Conservation (phyloP, 225 moss, liverwort and hornwort species). For the Pseudisothecium myosuroides region DNA sequence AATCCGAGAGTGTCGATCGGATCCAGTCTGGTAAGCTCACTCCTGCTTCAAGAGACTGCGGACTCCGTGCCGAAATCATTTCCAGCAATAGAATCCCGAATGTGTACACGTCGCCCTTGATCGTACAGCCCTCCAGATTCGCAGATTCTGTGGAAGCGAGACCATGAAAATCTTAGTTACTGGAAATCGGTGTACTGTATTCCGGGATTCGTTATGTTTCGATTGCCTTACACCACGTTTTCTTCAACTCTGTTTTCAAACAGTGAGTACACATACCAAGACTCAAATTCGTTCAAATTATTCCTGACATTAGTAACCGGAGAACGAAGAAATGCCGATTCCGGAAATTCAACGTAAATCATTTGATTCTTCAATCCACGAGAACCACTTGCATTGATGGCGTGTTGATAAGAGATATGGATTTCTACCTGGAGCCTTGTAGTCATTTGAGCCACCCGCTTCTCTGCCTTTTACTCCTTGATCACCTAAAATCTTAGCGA, state of each 20-base stretch:
- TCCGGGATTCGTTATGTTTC: not conserved
- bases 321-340: not conserved
- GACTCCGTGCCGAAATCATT: constrained; percentile 31
- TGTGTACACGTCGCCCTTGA: constrained; percentile 35
- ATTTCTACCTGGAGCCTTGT: constrained; percentile 32
- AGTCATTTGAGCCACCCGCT: not conserved
- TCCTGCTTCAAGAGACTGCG: constrained; percentile 1
- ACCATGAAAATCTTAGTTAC: not conserved
- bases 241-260: not conserved
- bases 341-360: not conserved
- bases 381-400: not conserved
- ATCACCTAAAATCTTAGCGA: constrained; percentile 13
- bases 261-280: not conserved
- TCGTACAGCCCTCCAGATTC: not conserved
- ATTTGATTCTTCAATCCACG: not conserved
- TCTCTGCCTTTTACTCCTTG: not conserved
- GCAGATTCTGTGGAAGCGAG: not conserved
- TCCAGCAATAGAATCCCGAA: constrained; percentile 32
- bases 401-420: no score
- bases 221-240: not conserved
- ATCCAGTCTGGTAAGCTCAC: constrained; percentile 23
- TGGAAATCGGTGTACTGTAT: not conserved
- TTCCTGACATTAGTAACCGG: not conserved
- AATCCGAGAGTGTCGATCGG: constrained; percentile 6
- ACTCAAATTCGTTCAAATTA: not conserved